Evolutionary conservation across 179 eudicot genomes (phyloP).

Genomic region (Vitellaria paradoxa): DNA sequence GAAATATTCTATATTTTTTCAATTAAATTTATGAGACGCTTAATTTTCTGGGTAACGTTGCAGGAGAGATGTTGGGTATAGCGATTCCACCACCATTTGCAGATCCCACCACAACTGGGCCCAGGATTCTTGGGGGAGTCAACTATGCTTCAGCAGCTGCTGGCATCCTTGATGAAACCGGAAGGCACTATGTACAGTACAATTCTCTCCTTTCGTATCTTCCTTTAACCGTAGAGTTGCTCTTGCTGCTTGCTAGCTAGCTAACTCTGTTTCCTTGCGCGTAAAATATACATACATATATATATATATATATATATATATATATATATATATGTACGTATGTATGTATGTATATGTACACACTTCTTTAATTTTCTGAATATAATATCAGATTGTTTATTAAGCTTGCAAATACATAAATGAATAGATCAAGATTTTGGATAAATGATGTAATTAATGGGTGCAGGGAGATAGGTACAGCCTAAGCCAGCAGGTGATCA

Average conservation of each 20-base stretch:
- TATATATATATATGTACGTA: too few relatives aligned
- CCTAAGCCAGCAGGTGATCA: constrained; percentile 65
- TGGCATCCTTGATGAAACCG: constrained; percentile 87
- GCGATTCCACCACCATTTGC: constrained; percentile 68
- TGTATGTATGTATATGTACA: too few relatives aligned
- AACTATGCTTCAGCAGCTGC: constrained; percentile 95
- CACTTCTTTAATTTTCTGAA: too few relatives aligned
- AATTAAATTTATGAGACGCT: not conserved
- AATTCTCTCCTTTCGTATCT: not conserved
- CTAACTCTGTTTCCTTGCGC: too few relatives aligned
- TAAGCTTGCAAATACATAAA: too few relatives aligned
- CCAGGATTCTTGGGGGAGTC: constrained; percentile 61
- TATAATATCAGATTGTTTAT: too few relatives aligned
- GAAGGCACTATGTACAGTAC: constrained; percentile 56
- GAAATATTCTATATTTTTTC: not conserved
- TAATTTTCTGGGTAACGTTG: not conserved
- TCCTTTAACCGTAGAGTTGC: too few relatives aligned
- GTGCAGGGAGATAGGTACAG: constrained; percentile 66
- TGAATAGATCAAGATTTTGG: too few relatives aligned
- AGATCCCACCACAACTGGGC: constrained; percentile 45
- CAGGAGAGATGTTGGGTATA: constrained; percentile 65
- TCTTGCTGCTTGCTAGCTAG: too few relatives aligned
- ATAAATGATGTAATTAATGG: too few relatives aligned
- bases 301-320: too few relatives aligned
- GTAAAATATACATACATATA: too few relatives aligned